Percentiles rank a stretch among this genome's conserved stretches.
These are phyloP conservation scores for Botrytis porri DNA, from an alignment of 2,329 filamentous ascomycete genomes.

Conservation along the genomic window DNA sequence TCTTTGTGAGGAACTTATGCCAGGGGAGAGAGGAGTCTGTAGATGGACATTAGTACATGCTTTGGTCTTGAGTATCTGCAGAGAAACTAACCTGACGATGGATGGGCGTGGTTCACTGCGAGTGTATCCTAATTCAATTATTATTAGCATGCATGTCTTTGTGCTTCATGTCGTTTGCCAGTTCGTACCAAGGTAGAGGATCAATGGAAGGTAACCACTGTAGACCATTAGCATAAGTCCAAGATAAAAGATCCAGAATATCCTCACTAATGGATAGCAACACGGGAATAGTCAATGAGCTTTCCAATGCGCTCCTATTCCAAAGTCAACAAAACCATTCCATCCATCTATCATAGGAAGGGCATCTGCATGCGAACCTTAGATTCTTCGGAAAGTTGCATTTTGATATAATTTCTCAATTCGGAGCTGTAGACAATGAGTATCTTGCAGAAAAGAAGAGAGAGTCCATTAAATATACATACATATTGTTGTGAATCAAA, in stretches of 20 bases:
- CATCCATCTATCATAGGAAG: not conserved
- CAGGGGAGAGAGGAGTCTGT: slow-evolving; percentile 62
- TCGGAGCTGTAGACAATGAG: not conserved
- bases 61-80: not conserved
- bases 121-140: slow-evolving; percentile 68
- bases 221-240: slow-evolving; percentile 39
- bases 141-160: slow-evolving; percentile 25
- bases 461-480: not conserved
- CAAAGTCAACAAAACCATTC: slow-evolving; percentile 26
- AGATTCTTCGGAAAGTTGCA: slow-evolving; percentile 84
- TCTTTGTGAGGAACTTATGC: slow-evolving; percentile 44
- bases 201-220: slow-evolving; percentile 93
- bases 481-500: slow-evolving; percentile 13
- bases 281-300: slow-evolving; percentile 89
- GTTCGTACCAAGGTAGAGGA: slow-evolving; percentile 85
- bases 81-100: slow-evolving; percentile 59
- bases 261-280: slow-evolving; percentile 91
- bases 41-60: slow-evolving; percentile 23
- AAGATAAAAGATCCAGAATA: not conserved
- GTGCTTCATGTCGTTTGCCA: slow-evolving; percentile 14
- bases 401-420: slow-evolving; percentile 27
- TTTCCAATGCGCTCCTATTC: slow-evolving; percentile 91
- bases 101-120: slow-evolving; percentile 89
- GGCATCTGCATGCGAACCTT: slow-evolving; percentile 60
- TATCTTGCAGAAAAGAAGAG: not conserved